Evolutionary conservation across 2,329 filamentous ascomycete species (phyloP).

Genomic region (Cladosporium sp.): DNA sequence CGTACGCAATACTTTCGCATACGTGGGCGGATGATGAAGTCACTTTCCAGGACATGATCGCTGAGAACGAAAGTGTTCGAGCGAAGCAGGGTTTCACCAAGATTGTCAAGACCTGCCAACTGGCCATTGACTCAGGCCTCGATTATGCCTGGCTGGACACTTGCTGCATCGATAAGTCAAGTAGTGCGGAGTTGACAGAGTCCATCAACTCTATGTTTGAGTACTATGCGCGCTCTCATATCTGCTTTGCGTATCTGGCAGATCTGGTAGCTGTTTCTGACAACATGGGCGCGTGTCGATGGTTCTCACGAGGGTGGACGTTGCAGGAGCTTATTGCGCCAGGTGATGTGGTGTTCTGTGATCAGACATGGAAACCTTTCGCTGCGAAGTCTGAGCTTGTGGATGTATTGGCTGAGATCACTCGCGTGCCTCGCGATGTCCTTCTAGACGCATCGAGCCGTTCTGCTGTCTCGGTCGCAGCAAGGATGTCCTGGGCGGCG

Average conservation of each 20-base stretch:
- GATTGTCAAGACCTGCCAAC: not conserved
- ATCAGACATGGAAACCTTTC: constrained; percentile 25
- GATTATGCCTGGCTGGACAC: constrained; percentile 31
- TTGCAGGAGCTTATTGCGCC: constrained; percentile 28
- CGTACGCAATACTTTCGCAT: constrained; percentile 27
- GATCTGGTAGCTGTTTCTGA: not conserved
- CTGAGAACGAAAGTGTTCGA: not conserved
- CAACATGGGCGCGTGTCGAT: constrained; percentile 11
- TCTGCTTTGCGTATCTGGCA: constrained; percentile 28
- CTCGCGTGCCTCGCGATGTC: not conserved
- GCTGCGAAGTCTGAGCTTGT: constrained; percentile 19
- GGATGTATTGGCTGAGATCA: not conserved
- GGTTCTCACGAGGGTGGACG: constrained; percentile 28
- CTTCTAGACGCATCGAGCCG: not conserved
- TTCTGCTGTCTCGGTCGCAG: constrained; percentile 13
- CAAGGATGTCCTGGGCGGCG: constrained; percentile 27
- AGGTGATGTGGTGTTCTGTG: constrained; percentile 22
- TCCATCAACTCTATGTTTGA: constrained; percentile 31
- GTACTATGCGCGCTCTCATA: constrained; percentile 25
- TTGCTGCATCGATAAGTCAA: constrained; percentile 30
- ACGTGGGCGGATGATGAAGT: constrained; percentile 24
- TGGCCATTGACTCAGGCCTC: constrained; percentile 11
- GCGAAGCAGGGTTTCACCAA: constrained; percentile 6
- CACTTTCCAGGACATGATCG: constrained; percentile 23
- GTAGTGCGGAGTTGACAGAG: constrained; percentile 26